These are phyloP conservation scores for Fusarium palustre DNA, from an alignment of 2,329 filamentous ascomycete species.

Conservation along the genomic window DNA sequence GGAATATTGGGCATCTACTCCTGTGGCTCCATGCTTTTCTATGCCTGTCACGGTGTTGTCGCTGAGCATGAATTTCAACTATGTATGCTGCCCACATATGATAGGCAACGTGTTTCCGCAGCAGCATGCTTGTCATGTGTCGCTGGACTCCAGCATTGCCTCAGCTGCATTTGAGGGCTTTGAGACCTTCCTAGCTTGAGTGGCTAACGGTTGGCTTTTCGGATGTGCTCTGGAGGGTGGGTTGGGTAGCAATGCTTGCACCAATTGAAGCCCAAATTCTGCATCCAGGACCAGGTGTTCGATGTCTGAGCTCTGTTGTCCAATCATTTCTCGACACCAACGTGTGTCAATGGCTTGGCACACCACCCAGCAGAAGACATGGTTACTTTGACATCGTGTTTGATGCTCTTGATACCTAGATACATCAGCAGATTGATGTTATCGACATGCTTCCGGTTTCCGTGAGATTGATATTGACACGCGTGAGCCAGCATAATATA, in stretches of 20 bases:
- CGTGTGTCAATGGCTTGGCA: conserved; percentile 30
- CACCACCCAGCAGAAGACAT: conserved; percentile 22
- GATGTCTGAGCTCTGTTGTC: conserved; percentile 42
- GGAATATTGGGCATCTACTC: conserved; percentile 44
- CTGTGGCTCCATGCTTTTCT: conserved; percentile 30
- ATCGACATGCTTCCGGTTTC: conserved; percentile 19
- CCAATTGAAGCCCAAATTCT: conserved; percentile 54
- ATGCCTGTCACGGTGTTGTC: conserved; percentile 32
- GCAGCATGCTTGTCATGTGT: conserved; percentile 39
- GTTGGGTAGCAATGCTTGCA: conserved; percentile 57
- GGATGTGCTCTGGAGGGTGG: conserved; percentile 35
- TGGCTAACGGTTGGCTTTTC: conserved; percentile 26
- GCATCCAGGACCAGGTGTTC: conserved; percentile 41
- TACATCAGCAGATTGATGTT: conserved; percentile 24
- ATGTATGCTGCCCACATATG: conserved; percentile 40
- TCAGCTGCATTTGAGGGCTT: conserved; percentile 41
- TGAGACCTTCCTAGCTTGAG: conserved; percentile 25
- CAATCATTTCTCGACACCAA: conserved; percentile 43
- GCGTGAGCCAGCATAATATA: neutral
- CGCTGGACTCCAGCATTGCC: conserved; percentile 36
- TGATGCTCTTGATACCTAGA: conserved; percentile 15
- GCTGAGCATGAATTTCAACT: conserved; percentile 24
- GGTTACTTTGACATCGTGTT: conserved; percentile 24
- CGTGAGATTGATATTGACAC: conserved; percentile 3
- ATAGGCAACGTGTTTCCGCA: conserved; percentile 45